phyloP scores from a whole-genome alignment of 2,329 filamentous ascomycete genomes.

The Rhynchosporium secalis region DNA sequence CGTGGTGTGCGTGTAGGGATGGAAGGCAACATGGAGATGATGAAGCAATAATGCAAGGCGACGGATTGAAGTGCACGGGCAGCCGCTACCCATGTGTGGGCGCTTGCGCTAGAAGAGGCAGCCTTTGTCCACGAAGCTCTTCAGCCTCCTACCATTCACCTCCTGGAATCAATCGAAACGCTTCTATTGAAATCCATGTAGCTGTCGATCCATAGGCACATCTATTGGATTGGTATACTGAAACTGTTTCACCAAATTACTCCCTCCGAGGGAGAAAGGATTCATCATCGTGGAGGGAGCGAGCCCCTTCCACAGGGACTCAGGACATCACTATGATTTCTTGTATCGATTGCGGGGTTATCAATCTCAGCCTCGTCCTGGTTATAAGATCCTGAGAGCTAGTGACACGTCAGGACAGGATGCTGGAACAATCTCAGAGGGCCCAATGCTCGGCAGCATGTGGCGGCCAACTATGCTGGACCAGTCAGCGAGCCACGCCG shows the following conservation, averaged over 20 bases:
- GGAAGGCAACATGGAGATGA: not conserved
- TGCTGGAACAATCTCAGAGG: no score
- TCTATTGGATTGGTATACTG: not conserved
- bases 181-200: not conserved
- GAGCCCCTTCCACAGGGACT: not conserved
- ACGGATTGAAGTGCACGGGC: conserved; percentile 1
- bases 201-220: not conserved
- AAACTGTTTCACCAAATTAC: not conserved
- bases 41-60: conserved; percentile 7
- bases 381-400: not conserved
- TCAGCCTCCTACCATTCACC: conserved; percentile 1
- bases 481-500: not conserved
- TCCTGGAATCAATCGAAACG: not conserved
- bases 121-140: conserved; percentile 8
- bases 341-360: conserved; percentile 19
- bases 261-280: no score
- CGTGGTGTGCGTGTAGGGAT: not conserved
- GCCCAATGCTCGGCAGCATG: no score
- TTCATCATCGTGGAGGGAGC: no score
- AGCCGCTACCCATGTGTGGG: not conserved
- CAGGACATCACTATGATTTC: not conserved
- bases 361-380: conserved; percentile 16
- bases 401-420: not conserved
- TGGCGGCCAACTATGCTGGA: not conserved
- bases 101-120: conserved; percentile 5